A percentile compares a stretch with the other conserved stretches of the same genome.
phyloP scores from a whole-genome alignment of 148 eudicot genomes.

The Camellia lanceoleosa region DNA sequence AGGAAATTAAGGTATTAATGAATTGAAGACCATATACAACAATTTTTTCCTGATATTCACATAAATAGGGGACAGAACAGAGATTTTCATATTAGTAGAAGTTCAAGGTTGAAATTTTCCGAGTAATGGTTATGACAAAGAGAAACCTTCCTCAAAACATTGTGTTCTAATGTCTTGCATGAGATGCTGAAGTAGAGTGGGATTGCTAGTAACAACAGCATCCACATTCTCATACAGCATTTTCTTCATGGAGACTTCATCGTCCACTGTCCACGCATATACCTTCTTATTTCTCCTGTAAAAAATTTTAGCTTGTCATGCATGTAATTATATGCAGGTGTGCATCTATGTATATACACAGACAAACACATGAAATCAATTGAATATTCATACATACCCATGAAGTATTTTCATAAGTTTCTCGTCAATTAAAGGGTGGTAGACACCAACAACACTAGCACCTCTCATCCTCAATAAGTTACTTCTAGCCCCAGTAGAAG shows the following conservation, averaged over 20 bases:
- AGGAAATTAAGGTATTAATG: no score
- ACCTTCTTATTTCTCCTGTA: conserved; percentile 86
- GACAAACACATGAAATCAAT: not conserved
- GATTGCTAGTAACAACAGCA: conserved; percentile 79
- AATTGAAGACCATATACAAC: no score
- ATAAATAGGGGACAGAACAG: not conserved
- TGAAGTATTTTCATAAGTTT: conserved; percentile 62
- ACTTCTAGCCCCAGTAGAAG: conserved; percentile 53
- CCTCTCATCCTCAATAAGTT: conserved; percentile 67
- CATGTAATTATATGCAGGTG: not conserved
- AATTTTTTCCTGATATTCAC: no score
- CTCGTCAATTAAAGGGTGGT: conserved; percentile 75
- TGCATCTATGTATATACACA: not conserved
- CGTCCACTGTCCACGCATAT: conserved; percentile 96
- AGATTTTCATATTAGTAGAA: not conserved
- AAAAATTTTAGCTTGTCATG: not conserved
- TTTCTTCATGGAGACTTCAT: conserved; percentile 57
- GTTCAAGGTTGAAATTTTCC: not conserved
- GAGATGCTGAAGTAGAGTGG: conserved; percentile 58
- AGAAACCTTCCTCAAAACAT: conserved; percentile 72
- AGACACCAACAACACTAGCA: conserved; percentile 78
- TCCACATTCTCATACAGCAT: conserved; percentile 69
- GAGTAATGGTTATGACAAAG: conserved; percentile 13
- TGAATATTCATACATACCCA: conserved; percentile 40
- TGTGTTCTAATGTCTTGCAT: conserved; percentile 65